A percentile compares a stretch with the other conserved stretches of the same genome.
phyloP scores from a whole-genome alignment of 495 filamentous ascomycete genomes.

The Talaromyces stipitatus region DNA sequence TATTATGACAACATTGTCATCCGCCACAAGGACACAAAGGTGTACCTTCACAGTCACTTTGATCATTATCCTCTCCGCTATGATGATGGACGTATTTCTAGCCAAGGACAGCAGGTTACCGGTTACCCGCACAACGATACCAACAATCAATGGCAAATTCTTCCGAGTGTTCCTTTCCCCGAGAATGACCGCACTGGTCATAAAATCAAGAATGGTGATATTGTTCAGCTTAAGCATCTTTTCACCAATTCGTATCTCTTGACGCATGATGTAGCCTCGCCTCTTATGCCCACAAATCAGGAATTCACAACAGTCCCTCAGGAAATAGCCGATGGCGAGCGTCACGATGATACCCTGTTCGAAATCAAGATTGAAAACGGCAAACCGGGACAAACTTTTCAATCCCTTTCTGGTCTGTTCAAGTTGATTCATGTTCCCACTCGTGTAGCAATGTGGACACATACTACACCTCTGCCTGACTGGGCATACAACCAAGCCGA shows the following conservation, averaged over 20 bases:
- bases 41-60: conserved; percentile 87
- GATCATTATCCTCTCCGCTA: conserved; percentile 89
- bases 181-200: conserved; percentile 47
- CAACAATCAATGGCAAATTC: conserved; percentile 96
- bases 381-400: conserved; percentile 77
- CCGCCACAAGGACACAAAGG: conserved; percentile 94
- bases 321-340: conserved; percentile 66
- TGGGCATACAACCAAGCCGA: conserved; percentile 97
- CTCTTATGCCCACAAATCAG: conserved; percentile 94
- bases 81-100: conserved; percentile 94
- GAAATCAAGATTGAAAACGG: conserved; percentile 85
- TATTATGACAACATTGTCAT: conserved; percentile 87
- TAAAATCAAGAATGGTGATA: conserved; percentile 74
- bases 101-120: conserved; percentile 95
- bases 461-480: conserved; percentile 84
- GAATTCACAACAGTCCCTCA: conserved; percentile 83
- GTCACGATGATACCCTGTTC: conserved; percentile 86
- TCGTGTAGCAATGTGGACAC: conserved; percentile 98
- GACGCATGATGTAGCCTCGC: conserved; percentile 98
- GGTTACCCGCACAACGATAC: conserved; percentile 97
- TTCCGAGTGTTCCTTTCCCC: conserved; percentile 52
- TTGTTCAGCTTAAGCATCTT: conserved; percentile 81
- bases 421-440: conserved; percentile 90
- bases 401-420: conserved; percentile 83
- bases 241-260: conserved; percentile 82